Percentiles rank a stretch among this genome's conserved stretches.
These are phyloP conservation scores for Fraxinus baroniana DNA, from an alignment of 305 asterid genomes.

Conservation along the genomic window DNA sequence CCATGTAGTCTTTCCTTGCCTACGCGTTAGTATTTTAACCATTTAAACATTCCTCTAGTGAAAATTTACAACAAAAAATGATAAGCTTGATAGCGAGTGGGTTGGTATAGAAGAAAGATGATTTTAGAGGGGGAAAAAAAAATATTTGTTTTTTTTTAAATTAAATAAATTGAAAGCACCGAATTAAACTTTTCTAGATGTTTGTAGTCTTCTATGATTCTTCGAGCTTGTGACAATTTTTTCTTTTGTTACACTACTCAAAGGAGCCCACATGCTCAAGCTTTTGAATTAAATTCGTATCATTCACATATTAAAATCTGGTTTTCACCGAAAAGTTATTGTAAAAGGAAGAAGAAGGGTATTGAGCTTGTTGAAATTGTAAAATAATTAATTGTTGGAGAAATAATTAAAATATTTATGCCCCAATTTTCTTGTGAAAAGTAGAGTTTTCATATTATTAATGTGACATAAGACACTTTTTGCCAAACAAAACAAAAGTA, in stretches of 20 bases:
- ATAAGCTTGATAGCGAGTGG: too few species aligned
- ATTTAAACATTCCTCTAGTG: too few species aligned
- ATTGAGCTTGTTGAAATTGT: background rate
- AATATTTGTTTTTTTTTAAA: too few species aligned
- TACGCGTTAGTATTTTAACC: too few species aligned
- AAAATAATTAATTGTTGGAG: background rate
- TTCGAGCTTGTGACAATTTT: background rate
- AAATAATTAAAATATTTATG: background rate
- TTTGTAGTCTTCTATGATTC: background rate
- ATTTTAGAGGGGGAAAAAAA: too few species aligned
- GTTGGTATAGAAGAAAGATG: too few species aligned
- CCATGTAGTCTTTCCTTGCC: too few species aligned
- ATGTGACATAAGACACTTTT: background rate
- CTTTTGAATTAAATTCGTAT: background rate
- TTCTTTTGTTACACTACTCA: slow-evolving; percentile 17
- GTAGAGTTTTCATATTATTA: background rate
- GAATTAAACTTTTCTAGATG: background rate
- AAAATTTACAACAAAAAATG: too few species aligned
- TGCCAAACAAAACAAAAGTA: background rate
- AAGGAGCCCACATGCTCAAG: background rate
- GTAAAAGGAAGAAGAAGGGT: slow-evolving; percentile 3
- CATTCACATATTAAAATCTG: slow-evolving; percentile 4
- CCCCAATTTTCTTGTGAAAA: slow-evolving; percentile 5
- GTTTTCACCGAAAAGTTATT: slow-evolving; percentile 10
- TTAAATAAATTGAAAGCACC: background rate